Base-by-base conservation (phyloP, 306 rosid genomes). In the Cicer pinnatifidum region DNA sequence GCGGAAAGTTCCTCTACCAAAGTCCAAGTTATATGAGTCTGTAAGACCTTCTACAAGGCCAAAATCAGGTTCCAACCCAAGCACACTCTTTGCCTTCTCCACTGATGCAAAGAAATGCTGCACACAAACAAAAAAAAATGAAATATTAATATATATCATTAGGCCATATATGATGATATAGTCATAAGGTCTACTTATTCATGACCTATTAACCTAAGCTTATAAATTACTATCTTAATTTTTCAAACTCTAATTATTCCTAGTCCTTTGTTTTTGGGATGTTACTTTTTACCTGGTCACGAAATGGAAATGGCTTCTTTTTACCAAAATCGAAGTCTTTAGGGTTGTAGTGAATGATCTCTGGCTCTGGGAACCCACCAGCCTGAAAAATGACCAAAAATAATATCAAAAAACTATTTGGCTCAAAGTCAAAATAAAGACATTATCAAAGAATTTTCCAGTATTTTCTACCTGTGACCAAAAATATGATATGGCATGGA, bases 81-180 rank as follows among this genome's bases (percentile, higher is more conserved):
- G 93, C 73, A 94, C 91, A 0, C 89, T 85, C 84, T 94, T 86
- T 53, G 95, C 89, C 78, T 94, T 94, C 61, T 94, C 99, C 2
- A 91, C 1, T 7, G 99, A 94, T 53, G 97, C 95, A 80, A 94
- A 91, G 88, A 83, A 94, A 91, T 94, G 99, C 96, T 91, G 88
- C 96, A 76, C 38, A 68, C 11, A 9, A 41, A 23, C 33, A 23
- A 23, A 1, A 58, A 44, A 47, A 51, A 67, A 57, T 68, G 0
- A 15, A 69, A 72, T 17, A 53, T 33, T 47, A 58, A 37, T n/a
- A 33, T 45, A 13, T 33, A 54, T 54, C 77, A 62, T 62, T 2
- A 50, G 35, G 59, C 23, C 56, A 43, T 70, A 9, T 37, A 28
- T 28, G 33, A 28, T 28, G 33, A 28, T 28, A 28, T 28, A 28